Evolutionary conservation across 176 grass and related monocot genomes (phyloP).

Genomic region (Eragrostis curvula): DNA sequence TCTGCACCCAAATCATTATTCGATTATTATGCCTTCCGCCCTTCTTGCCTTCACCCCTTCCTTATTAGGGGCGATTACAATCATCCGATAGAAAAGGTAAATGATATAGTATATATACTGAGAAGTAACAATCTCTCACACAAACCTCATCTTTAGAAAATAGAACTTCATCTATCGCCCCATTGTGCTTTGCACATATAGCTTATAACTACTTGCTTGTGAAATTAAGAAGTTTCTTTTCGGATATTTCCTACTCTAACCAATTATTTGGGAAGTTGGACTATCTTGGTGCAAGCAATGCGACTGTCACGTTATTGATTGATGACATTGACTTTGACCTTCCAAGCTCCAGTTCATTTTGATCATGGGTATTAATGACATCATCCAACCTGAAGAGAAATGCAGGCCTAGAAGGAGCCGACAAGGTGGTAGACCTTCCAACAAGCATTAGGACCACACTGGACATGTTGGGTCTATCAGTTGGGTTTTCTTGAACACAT

Average conservation of each 20-base stretch:
- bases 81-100: no score
- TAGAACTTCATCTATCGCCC: not conserved
- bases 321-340: not conserved
- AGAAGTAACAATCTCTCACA: no score
- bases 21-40: no score
- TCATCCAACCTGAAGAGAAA: conserved; percentile 42
- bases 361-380: not conserved
- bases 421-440: conserved; percentile 37
- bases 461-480: no score
- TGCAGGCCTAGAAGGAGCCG: conserved; percentile 37
- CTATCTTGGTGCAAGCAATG: conserved; percentile 35
- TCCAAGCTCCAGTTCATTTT: not conserved
- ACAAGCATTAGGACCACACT: conserved; percentile 45
- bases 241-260: not conserved
- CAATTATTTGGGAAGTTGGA: not conserved
- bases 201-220: no score
- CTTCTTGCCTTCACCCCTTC: no score
- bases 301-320: conserved; percentile 34
- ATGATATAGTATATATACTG: no score
- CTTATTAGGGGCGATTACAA: no score
- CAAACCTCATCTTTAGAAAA: no score
- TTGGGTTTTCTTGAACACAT: conserved; percentile 60
- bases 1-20: no score
- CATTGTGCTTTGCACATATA: no score
- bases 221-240: no score